Percentiles rank a stretch among this genome's conserved stretches.
Conservation (phyloP, 257 asterid species). For the Nicotiana noctiflora region DNA sequence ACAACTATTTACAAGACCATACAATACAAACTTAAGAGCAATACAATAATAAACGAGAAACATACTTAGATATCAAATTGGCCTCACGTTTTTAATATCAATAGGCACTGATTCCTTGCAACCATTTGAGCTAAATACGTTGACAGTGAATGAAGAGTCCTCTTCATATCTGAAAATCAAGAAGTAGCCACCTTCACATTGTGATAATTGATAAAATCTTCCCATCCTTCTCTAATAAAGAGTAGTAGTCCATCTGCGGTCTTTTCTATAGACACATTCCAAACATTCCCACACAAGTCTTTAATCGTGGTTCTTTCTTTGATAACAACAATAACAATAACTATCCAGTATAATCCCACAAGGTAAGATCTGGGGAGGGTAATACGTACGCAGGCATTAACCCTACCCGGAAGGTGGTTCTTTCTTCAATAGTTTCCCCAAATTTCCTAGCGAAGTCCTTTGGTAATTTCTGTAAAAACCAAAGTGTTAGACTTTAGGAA, state of each 20-base stretch:
- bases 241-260: slow-evolving; percentile 16
- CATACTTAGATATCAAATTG: no score
- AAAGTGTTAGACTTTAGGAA: background rate
- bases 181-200: slow-evolving; percentile 28
- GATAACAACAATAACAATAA: no score
- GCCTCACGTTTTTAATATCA: no score
- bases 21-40: no score
- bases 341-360: no score
- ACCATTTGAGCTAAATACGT: slow-evolving; percentile 21
- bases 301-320: slow-evolving; percentile 10
- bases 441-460: background rate
- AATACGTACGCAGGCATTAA: no score
- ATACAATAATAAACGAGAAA: no score
- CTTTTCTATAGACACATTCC: slow-evolving; percentile 27
- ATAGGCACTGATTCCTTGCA: slow-evolving; percentile 1
- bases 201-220: slow-evolving; percentile 19
- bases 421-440: background rate
- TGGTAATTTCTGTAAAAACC: background rate
- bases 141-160: slow-evolving; percentile 23
- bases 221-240: slow-evolving; percentile 35
- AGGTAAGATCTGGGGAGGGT: no score
- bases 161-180: slow-evolving; percentile 25
- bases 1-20: no score
- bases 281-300: slow-evolving; percentile 21
- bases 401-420: no score